Base-by-base conservation (phyloP, 202 grass and related monocot species). In the Setaria viridis region DNA sequence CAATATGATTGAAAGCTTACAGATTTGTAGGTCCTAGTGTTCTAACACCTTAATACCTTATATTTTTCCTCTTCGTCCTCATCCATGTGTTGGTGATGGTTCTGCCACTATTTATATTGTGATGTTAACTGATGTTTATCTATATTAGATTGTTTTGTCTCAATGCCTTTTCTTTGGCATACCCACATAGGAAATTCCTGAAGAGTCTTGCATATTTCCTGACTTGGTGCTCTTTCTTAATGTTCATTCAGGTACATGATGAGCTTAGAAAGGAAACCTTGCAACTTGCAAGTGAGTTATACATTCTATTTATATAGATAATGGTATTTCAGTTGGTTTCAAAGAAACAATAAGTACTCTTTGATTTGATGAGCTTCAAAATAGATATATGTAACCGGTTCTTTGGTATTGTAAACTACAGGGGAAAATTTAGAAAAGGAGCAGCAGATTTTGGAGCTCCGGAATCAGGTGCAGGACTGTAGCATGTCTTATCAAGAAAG, bases 391-490 rank as follows among this genome's bases (percentile, higher is more conserved):
- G 45, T 72, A 19, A 34, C 30, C 37, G 2, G 56, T 7, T 74
- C 15, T 55, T 59, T 47, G 49, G 57, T 12, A 60, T 64, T 82
- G 17, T 80, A 63, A 87, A 79, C 83, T 82, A 16, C 89, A 98
- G 95, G 86, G 79, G 87, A 82, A 48, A 98, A 94, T 81, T 95
- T 98, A 77, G 95, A 98, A 59, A 93, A 90, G 85, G 95, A 98
- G 75, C 93, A 94, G 53, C 71, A 60, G 17, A 95, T 94, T 63
- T 83, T 81, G 56, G 93, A 98, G 86, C 88, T 98, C 35, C 89
- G 86, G 77, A 98, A 98, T 74, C 95, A 98, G 91, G 95, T 95
- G 77, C 29, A 2, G 20, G 50, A 76, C 37, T 65, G 1, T 50
- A 19, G 56, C 55, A 43, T 82, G 66, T 74, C 41, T 84, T 64